Percentiles rank a stretch among this genome's conserved stretches.
These are phyloP conservation scores for Carallia pectinifolia DNA, from an alignment of 345 rosid species.

Conservation along the genomic window DNA sequence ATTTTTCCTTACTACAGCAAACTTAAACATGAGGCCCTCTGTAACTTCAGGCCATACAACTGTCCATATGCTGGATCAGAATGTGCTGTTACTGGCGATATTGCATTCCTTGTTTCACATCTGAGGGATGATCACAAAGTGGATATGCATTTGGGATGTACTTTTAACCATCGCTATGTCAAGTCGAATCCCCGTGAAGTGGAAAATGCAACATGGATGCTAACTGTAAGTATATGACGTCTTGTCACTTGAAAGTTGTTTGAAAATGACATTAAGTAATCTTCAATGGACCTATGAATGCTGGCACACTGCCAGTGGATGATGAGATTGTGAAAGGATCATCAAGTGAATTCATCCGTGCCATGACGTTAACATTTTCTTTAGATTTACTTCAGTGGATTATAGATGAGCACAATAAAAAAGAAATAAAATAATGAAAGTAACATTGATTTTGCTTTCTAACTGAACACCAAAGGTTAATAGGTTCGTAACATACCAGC, in stretches of 20 bases:
- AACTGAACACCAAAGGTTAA: not conserved
- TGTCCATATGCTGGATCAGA: slow-evolving; percentile 99
- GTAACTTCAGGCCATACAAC: slow-evolving; percentile 87
- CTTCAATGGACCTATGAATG: too few species aligned
- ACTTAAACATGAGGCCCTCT: slow-evolving; percentile 81
- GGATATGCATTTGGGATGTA: slow-evolving; percentile 96
- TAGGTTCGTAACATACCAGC: not conserved
- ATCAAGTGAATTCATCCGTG: not conserved
- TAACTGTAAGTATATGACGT: slow-evolving; percentile 61
- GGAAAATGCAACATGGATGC: slow-evolving; percentile 97
- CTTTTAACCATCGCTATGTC: slow-evolving; percentile 96
- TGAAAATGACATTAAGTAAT: not conserved
- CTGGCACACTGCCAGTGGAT: not conserved
- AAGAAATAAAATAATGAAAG: too few species aligned
- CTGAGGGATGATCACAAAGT: slow-evolving; percentile 94
- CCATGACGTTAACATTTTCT: too few species aligned
- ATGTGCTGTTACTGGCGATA: slow-evolving; percentile 78
- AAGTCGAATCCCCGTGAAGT: slow-evolving; percentile 98
- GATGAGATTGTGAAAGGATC: not conserved
- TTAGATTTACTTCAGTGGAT: too few species aligned
- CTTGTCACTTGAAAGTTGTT: not conserved
- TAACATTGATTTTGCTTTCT: not conserved
- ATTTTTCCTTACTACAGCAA: slow-evolving; percentile 94
- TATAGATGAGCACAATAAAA: too few species aligned
- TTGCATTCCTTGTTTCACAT: slow-evolving; percentile 83